These are phyloP conservation scores for Pseudoscleropodium purum DNA, from an alignment of 225 moss, liverwort and hornwort genomes.

Conservation along the genomic window DNA sequence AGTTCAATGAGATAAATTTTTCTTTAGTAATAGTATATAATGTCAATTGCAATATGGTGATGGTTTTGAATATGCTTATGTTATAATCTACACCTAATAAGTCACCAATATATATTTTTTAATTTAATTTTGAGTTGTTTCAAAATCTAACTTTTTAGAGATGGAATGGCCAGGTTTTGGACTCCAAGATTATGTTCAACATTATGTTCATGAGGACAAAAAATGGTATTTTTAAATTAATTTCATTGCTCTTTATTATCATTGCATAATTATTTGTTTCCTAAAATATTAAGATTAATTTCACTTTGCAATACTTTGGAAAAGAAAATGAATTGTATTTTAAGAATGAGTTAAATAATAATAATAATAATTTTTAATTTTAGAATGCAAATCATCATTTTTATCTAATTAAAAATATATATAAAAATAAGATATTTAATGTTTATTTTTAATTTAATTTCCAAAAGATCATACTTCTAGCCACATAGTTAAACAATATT, in stretches of 20 bases:
- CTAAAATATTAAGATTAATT: not conserved
- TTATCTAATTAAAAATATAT: too few relatives aligned
- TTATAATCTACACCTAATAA: not conserved
- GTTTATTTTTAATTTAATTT: not conserved
- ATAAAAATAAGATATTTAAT: too few relatives aligned
- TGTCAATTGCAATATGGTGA: not conserved
- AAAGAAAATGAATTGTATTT: not conserved
- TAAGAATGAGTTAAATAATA: too few relatives aligned
- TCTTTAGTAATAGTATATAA: accelerated
- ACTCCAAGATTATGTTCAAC: not conserved
- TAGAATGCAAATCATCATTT: not conserved
- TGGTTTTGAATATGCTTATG: not conserved
- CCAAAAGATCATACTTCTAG: not conserved
- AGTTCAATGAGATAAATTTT: not conserved
- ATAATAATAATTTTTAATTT: too few relatives aligned
- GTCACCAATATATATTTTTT: not conserved
- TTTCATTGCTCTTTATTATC: not conserved
- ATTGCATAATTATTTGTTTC: not conserved
- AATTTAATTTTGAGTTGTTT: not conserved
- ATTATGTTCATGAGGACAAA: not conserved
- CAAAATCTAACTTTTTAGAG: not conserved
- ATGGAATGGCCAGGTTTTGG: not conserved
- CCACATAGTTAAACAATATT: not conserved
- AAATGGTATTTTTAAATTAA: not conserved
- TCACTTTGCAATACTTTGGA: not conserved